Evolutionary conservation across 805 yeast genomes (phyloP), one percentile per base, ranked within the genome.

Genomic region (Cyberlindnera lachancei): DNA sequence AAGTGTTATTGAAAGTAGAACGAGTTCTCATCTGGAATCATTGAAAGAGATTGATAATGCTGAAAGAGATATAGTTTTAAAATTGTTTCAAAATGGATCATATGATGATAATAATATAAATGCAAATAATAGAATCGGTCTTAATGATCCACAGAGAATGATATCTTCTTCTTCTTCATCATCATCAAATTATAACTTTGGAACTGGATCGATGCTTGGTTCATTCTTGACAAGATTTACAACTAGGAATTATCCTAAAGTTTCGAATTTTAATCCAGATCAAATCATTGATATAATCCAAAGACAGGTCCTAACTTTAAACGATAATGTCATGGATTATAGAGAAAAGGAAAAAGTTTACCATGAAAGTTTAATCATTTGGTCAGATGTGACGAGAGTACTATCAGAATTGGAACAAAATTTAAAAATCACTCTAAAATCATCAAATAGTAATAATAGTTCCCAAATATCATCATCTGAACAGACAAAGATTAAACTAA

Each of bases 1-100:
- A 39, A 66, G 73, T 9, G 63, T 69, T 4, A 52, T 70, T 18
- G 74, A 70, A 35, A 68, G 74, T 41, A 55, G 59, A 29, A 53
- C 72, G 0, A 62, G 72, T 4, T 53, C 58, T 25, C 64, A 64
- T 36, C 58, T 67, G 7, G 63, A 61, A 21, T 45, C 61, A 18
- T 62, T 69, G 29, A 54, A 53, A 18, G 53, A 51, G 5, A 48
- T 67, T 17, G 73, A 68, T 29, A 34, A 24, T 3, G 41, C 48
- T n/a, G 75, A 71, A 13, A 49, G 41, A 28, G 44, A 44, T 2
- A 63, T 64, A 1, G 56, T 68, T 7, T 6, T 15, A 15, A 44
- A 40, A 15, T 46, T 60, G 30, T 42, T 64, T 6, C n/a, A n/a
- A n/a, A n/a, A n/a, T n/a, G n/a, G n/a, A n/a, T n/a, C n/a, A n/a